Evolutionary conservation across 805 yeast species (phyloP).

Genomic region (Yarrowia keelungensis): DNA sequence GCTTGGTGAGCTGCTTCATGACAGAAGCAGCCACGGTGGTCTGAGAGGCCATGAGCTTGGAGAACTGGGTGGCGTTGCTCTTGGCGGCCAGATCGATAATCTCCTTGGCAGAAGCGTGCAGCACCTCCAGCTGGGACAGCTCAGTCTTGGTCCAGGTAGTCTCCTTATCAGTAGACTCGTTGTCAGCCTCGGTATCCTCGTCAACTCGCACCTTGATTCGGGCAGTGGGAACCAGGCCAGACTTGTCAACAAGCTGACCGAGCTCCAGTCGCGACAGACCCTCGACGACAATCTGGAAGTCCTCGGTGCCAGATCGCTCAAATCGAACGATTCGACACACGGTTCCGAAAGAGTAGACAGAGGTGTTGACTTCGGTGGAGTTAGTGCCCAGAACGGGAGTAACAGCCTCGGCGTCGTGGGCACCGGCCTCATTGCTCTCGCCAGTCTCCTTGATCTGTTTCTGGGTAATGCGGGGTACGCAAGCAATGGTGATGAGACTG

Average conservation of each 20-base stretch:
- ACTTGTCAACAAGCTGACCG: slow-evolving; percentile 30
- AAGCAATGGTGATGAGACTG: slow-evolving; percentile 37
- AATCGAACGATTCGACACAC: slow-evolving; percentile 43
- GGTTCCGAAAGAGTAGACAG: slow-evolving; percentile 40
- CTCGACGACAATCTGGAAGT: slow-evolving; percentile 42
- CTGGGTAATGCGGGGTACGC: slow-evolving; percentile 33
- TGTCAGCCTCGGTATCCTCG: slow-evolving; percentile 27
- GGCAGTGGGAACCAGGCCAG: slow-evolving; percentile 32
- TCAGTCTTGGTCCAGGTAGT: slow-evolving; percentile 16
- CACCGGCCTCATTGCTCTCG: slow-evolving; percentile 3
- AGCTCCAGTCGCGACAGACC: slow-evolving; percentile 43
- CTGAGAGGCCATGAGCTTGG: slow-evolving; percentile 14
- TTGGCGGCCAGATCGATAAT: slow-evolving; percentile 39
- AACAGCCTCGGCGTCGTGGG: slow-evolving; percentile 12
- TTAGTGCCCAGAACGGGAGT: slow-evolving; percentile 27
- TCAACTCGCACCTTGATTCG: slow-evolving; percentile 6
- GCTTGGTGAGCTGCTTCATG: slow-evolving; percentile 41
- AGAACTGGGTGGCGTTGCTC: slow-evolving; percentile 24
- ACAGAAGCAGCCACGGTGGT: slow-evolving; percentile 35
- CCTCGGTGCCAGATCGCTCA: slow-evolving; percentile 41
- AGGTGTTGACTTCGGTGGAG: slow-evolving; percentile 35
- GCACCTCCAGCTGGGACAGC: slow-evolving; percentile 38
- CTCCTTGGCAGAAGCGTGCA: slow-evolving; percentile 42
- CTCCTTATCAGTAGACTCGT: neutral
- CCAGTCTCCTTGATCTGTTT: slow-evolving; percentile 31